Evolutionary conservation across 352 stramenopile genomes (phyloP).

Genomic region (Pythium insidiosum): DNA sequence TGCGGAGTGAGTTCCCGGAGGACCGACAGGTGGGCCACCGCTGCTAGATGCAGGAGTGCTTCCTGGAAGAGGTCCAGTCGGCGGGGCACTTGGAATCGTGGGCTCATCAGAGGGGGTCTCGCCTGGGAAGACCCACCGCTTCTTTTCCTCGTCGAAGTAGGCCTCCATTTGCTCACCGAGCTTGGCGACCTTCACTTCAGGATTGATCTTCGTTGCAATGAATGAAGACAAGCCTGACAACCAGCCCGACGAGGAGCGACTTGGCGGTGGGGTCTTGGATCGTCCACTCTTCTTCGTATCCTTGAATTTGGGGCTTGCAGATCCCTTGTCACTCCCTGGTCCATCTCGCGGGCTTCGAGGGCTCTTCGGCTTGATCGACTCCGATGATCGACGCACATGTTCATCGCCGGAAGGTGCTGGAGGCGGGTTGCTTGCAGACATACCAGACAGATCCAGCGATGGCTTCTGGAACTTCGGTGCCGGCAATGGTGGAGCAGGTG

Average conservation of each 20-base stretch:
- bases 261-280: slow-evolving; percentile 78
- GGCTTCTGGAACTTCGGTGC: slow-evolving; percentile 27
- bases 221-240: slow-evolving; percentile 55
- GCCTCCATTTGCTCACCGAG: slow-evolving; percentile 71
- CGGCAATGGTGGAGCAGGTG: slow-evolving; percentile 3
- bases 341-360: slow-evolving; percentile 22
- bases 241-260: slow-evolving; percentile 49
- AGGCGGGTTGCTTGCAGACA: slow-evolving; percentile 18
- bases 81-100: slow-evolving; percentile 55
- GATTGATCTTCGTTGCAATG: slow-evolving; percentile 74
- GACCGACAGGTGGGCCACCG: slow-evolving; percentile 21
- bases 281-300: slow-evolving; percentile 45
- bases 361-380: slow-evolving; percentile 14
- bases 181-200: slow-evolving; percentile 76
- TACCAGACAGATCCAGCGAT: slow-evolving; percentile 32
- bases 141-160: slow-evolving; percentile 75
- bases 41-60: slow-evolving; percentile 32
- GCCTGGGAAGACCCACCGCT: slow-evolving; percentile 85
- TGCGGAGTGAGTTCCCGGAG: slow-evolving; percentile 45
- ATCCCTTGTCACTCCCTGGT: slow-evolving; percentile 68
- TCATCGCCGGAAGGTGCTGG: background rate
- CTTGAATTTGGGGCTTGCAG: slow-evolving; percentile 56
- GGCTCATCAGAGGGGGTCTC: slow-evolving; percentile 59
- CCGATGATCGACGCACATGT: slow-evolving; percentile 5
- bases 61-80: slow-evolving; percentile 47